phyloP scores from a whole-genome alignment of 768 basidiomycete species.

The Trametes meyenii region DNA sequence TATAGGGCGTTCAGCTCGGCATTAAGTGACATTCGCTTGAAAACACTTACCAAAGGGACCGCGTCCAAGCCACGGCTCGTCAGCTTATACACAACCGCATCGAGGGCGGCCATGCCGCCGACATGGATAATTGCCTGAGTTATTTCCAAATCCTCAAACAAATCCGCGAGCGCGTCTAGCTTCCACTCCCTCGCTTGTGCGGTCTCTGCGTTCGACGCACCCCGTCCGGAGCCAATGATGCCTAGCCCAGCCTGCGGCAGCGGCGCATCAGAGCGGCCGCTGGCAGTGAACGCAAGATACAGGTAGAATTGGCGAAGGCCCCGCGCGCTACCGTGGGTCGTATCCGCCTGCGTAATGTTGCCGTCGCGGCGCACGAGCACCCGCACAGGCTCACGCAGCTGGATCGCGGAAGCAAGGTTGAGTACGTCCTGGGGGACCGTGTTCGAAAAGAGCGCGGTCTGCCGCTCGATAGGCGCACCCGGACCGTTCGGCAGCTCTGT shows the following conservation, averaged over 20 bases:
- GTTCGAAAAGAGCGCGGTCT: conserved; percentile 95
- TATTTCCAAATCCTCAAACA: conserved; percentile 86
- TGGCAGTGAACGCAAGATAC: conserved; percentile 92
- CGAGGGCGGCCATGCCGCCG: conserved; percentile 83
- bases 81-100: conserved; percentile 89
- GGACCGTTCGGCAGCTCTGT: conserved; percentile 39
- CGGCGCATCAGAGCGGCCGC: conserved; percentile 61
- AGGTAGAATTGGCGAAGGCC: conserved; percentile 95
- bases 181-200: conserved; percentile 93
- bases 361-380: conserved; percentile 96
- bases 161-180: conserved; percentile 85
- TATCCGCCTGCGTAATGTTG: conserved; percentile 71
- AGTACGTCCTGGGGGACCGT: conserved; percentile 98
- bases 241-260: conserved; percentile 61
- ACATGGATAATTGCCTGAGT: conserved; percentile 85
- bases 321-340: conserved; percentile 66
- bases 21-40: neutral
- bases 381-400: conserved; percentile 93
- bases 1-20: conserved; percentile 17
- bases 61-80: conserved; percentile 85
- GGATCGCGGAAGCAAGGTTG: conserved; percentile 90
- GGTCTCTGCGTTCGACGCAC: conserved; percentile 78
- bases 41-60: conserved; percentile 74
- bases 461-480: conserved; percentile 64
- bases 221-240: conserved; percentile 92